Percentiles rank a stretch among this genome's conserved stretches.
Conservation (phyloP, 495 filamentous ascomycete species). For the Chaetomidium leptoderma region DNA sequence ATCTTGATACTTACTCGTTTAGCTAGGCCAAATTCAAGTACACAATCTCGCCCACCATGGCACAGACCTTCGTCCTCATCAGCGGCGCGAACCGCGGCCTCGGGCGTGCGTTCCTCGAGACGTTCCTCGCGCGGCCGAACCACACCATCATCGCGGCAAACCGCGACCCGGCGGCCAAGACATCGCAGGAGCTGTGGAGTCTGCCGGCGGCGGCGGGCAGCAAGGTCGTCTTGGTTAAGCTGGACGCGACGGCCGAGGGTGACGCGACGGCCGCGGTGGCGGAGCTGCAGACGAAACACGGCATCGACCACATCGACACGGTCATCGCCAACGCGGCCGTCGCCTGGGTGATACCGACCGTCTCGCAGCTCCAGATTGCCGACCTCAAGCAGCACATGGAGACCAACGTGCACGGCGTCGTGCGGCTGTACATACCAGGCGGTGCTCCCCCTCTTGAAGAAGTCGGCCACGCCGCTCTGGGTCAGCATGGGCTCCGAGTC, state of each 20-base stretch:
- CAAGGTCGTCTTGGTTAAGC: conserved; percentile 29
- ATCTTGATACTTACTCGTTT: too few relatives aligned
- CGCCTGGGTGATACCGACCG: conserved; percentile 10
- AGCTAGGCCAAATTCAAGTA: too few relatives aligned
- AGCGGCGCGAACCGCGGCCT: too few relatives aligned
- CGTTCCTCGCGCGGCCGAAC: conserved; percentile 10
- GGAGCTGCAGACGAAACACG: conserved; percentile 18
- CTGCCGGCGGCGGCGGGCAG: conserved; percentile 22
- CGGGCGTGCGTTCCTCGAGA: conserved; percentile 6
- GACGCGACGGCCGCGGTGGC: conserved; percentile 23
- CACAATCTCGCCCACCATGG: too few relatives aligned
- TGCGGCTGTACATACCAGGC: conserved; percentile 24
- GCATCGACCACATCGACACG: conserved; percentile 30
- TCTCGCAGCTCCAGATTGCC: too few relatives aligned
- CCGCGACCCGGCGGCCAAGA: conserved; percentile 28
- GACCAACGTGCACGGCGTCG: conserved; percentile 29
- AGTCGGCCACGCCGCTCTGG: neutral
- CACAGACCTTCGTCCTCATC: too few relatives aligned
- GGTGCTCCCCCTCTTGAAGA: conserved; percentile 5
- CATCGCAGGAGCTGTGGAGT: conserved; percentile 22
- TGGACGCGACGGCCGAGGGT: conserved; percentile 24
- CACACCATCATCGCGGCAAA: conserved; percentile 34
- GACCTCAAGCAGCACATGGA: conserved; percentile 32
- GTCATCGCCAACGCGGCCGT: conserved; percentile 34
- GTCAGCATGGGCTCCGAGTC: conserved; percentile 15